Evolutionary conservation across 2,329 filamentous ascomycete genomes (phyloP), one percentile per base, ranked within the genome.

Genomic region (Fusarium sp.): DNA sequence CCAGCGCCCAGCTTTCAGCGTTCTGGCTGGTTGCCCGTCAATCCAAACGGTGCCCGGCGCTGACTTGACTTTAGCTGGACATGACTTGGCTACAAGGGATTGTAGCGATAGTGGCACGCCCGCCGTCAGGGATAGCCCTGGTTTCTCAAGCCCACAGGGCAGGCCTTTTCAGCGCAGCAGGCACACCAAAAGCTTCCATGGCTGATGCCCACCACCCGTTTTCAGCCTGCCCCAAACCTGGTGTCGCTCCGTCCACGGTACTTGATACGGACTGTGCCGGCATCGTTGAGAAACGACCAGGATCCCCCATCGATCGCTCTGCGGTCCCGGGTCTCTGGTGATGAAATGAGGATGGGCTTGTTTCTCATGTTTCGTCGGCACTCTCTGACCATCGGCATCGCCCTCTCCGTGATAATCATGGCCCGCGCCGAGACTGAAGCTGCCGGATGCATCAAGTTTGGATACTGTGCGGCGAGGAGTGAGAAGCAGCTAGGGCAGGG

Each of bases 51-150:
- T 75, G 73, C 64, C 63, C 61, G 73, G 72, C 37, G 65, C 50
- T 73, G 72, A 35, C 48, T 52, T 31, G 27, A 20, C 27, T 29
- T 50, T 18, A 22, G 43, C 43, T 48, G 4, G 24, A 50, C 24
- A 20, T 13, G 27, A 29, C 63, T 72, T 74, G 41, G 71, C 52
- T 61, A 69, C 72, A 75, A 72, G 72, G 13, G 20, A 43, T 60
- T 33, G 61, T 69, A 10, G n/a, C 61, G 68, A 73, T 79, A 79
- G 71, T 60, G 59, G 50, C 74, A 78, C 77, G 68, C 73, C 77
- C 65, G 52, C 62, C 41, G 61, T 66, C 77, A 79, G 70, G 77
- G 77, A 68, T 78, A 45, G 63, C 67, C 76, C 77, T 76, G 71
- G 62, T 71, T 69, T 64, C 41, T 59, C 68, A 64, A 68, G 54